Evolutionary conservation across 2,329 filamentous ascomycete genomes (phyloP), one percentile per base, ranked within the genome.

Genomic region (Colletotrichum camelliae): DNA sequence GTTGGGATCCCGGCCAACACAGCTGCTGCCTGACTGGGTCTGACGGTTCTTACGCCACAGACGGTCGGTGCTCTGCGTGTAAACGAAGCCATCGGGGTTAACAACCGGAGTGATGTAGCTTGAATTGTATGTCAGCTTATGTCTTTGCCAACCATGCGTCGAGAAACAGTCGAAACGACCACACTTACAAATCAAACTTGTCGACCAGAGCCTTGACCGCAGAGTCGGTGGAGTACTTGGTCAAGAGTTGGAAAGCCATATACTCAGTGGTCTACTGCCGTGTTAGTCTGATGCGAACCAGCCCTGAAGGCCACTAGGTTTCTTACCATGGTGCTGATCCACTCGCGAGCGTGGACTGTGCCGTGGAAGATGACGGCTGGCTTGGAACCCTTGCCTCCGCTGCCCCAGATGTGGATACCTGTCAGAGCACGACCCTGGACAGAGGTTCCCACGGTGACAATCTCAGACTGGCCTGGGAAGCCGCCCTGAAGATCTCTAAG

Each of bases 381-480:
- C 77, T 89, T 89, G 27, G 79, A 82, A 33, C 87, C 86, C 66
- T 84, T 85, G 2, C 86, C 86, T 3, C 80, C 80, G 64, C 79
- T 84, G 4, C 90, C 90, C 82, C 86, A 92, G 75, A 92, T 84
- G 76, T 91, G 90, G 48, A 92, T 83, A 1, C 93, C 94, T 10
- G 90, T 89, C 70, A 96, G 95, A 73, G 82, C 76, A 43, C 87
- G 85, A 2, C 87, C 88, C 70, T 89, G 81, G 48, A 84, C 81
- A 0, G 89, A 89, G 18, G 81, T 85, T 3, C 90, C 90, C 3
- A 86, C 83, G 5, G 83, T 85, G 43, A 91, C 84, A n/a, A 90
- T 82, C 66, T 88, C 85, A 0, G 89, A 85, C 74, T 89, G 87
- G 33, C 77, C 77, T 5, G 88, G 81, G 72, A 88, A 87, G 1